phyloP scores from a whole-genome alignment of 2,329 filamentous ascomycete species.

The Fonsecaea pedrosoi region DNA sequence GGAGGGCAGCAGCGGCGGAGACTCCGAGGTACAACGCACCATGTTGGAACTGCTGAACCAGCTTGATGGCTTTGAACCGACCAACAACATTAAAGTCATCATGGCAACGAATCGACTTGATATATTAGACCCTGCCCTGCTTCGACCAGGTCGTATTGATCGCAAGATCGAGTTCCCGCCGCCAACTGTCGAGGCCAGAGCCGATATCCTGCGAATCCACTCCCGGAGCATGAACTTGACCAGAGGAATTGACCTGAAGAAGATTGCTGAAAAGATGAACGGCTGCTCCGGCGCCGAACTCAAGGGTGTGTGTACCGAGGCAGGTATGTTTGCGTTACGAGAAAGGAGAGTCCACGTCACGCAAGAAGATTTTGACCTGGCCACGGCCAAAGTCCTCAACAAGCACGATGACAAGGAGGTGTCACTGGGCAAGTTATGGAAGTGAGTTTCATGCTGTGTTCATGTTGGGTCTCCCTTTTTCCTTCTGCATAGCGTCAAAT shows the following conservation, averaged over 20 bases:
- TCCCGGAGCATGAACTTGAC: slow-evolving; percentile 98
- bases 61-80: slow-evolving; percentile 97
- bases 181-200: slow-evolving; percentile 92
- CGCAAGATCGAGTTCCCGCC: slow-evolving; percentile 99
- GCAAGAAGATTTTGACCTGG: slow-evolving; percentile 97
- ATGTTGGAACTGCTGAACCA: slow-evolving; percentile 99
- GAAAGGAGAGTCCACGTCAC: slow-evolving; percentile 97
- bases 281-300: slow-evolving; percentile 96
- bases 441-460: slow-evolving; percentile 52
- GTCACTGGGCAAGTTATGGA: slow-evolving; percentile 85
- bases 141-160: slow-evolving; percentile 97
- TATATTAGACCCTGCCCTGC: slow-evolving; percentile 91
- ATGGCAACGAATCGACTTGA: slow-evolving; percentile 99
- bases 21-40: slow-evolving; percentile 96
- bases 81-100: slow-evolving; percentile 99
- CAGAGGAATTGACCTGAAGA: slow-evolving; percentile 93
- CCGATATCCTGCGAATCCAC: slow-evolving; percentile 97
- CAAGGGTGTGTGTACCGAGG: slow-evolving; percentile 98
- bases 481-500: slow-evolving; percentile 25
- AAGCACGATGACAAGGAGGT: slow-evolving; percentile 99
- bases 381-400: slow-evolving; percentile 98
- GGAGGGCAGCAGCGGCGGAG: slow-evolving; percentile 91
- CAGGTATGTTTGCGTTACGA: slow-evolving; percentile 95
- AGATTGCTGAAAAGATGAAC: slow-evolving; percentile 99
- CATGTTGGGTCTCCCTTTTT: slow-evolving; percentile 14